Conservation (phyloP, 2,329 filamentous ascomycete species). For the Calonectria crousiana region DNA sequence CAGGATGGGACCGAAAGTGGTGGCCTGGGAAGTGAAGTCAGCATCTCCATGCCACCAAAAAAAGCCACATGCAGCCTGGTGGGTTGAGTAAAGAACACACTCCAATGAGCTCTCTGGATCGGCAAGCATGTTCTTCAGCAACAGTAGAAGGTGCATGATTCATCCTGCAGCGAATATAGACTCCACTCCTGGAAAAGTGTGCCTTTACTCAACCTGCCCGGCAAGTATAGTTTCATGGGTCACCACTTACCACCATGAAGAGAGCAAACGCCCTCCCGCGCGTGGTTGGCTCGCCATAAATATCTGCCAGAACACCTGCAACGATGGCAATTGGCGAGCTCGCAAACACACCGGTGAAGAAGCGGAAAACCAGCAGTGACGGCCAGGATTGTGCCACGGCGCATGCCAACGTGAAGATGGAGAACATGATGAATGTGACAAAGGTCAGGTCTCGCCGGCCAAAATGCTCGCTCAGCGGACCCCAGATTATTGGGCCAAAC, state of each 20-base stretch:
- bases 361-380: constrained; percentile 66
- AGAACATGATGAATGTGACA: constrained; percentile 61
- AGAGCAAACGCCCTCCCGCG: constrained; percentile 72
- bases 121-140: background rate
- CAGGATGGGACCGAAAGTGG: constrained; percentile 74
- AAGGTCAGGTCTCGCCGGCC: constrained; percentile 65
- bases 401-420: constrained; percentile 66
- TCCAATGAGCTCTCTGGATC: background rate
- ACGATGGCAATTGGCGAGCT: constrained; percentile 73
- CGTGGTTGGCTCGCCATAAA: constrained; percentile 64
- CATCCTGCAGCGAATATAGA: background rate
- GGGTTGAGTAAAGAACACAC: background rate
- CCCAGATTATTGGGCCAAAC: constrained; percentile 71
- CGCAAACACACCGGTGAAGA: constrained; percentile 66
- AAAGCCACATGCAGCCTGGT: background rate
- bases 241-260: constrained; percentile 69
- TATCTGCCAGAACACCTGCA: constrained; percentile 74
- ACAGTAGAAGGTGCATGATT: background rate
- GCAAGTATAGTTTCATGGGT: no score
- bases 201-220: background rate
- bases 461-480: constrained; percentile 74
- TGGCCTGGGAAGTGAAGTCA: constrained; percentile 57
- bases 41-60: background rate
- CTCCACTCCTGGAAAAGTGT: no score
- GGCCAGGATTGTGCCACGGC: constrained; percentile 66